Percentiles rank a stretch among this genome's conserved stretches.
phyloP scores from a whole-genome alignment of 73 alveolate genomes.

The Paramecium tetraurelia region DNA sequence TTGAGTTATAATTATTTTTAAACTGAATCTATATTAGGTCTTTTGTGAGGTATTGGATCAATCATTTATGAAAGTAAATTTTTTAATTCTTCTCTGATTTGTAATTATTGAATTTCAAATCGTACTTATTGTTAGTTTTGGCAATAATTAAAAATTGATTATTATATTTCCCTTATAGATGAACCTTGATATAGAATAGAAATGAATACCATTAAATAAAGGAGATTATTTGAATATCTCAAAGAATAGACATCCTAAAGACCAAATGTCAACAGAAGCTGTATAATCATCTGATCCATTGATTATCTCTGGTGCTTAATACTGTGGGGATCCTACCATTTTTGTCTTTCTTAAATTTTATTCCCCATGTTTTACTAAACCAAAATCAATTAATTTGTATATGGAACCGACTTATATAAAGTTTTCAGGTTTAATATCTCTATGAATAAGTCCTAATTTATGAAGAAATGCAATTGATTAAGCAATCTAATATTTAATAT shows the following conservation, averaged over 20 bases:
- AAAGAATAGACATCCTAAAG: background rate
- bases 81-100: background rate
- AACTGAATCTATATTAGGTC: background rate
- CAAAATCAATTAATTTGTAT: background rate
- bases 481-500: background rate
- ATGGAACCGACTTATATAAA: background rate
- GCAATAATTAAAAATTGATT: background rate
- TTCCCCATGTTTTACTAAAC: background rate
- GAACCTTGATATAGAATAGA: background rate
- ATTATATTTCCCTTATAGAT: background rate
- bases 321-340: conserved; percentile 69
- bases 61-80: background rate
- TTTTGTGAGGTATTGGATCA: background rate
- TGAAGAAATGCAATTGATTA: background rate
- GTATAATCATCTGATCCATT: conserved; percentile 35
- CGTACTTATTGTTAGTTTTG: background rate
- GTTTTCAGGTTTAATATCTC: background rate
- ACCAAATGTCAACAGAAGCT: background rate
- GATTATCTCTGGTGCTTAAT: conserved; percentile 68
- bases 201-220: background rate
- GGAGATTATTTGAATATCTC: background rate
- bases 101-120: background rate
- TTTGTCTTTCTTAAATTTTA: conserved; percentile 70
- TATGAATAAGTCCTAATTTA: background rate
- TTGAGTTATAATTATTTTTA: background rate